Evolutionary conservation across 192 early-diverging fungal species (phyloP), one percentile per base, ranked within the genome.

Genomic region (Coemansia sp.): DNA sequence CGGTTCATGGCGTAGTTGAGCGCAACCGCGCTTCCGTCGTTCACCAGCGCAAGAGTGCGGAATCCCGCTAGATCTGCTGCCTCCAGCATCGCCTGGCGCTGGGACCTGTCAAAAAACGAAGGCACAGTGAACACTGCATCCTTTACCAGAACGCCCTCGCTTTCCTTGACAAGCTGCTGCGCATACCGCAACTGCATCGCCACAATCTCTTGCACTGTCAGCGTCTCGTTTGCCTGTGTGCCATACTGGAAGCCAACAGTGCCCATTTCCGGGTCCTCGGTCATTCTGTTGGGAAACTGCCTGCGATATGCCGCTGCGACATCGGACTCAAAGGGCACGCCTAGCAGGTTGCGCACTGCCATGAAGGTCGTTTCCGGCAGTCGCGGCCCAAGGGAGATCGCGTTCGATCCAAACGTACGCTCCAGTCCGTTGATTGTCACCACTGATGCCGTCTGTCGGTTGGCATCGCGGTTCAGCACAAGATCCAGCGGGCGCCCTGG

Each of bases 121-220:
- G 98, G 96, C 7, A 99, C 95, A 8, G 98, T 93, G 35, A 99
- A 91, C 21, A 99, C 96, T 46, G 91, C 93, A 51, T 95, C 95
- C 58, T 84, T 88, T 33, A 96, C 90, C 12, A 70, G 41, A 52
- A 94, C 88, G 33, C 87, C 87, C 45, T 95, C 94, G 56, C 86
- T 88, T 34, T 83, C 81, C 56, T 87, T 86, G 57, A 94, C 98
- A 74, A 92, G 92, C 64, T 90, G 81, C 80, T 91, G 92, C 6
- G 95, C 96, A 44, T 95, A 86, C 20, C 89, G 86, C 60, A 99
- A 87, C 83, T 96, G 93, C 89, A 96, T 95, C 10, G 94, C 96
- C 44, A 98, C 89, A 35, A 99, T 77, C 73, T 99, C 95, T 71
- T 97, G 92, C 23, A 92, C 90, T 5, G 89, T 84, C 65, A 88